Base-by-base conservation (phyloP, 345 rosid species). In the Corchorus olitorius region DNA sequence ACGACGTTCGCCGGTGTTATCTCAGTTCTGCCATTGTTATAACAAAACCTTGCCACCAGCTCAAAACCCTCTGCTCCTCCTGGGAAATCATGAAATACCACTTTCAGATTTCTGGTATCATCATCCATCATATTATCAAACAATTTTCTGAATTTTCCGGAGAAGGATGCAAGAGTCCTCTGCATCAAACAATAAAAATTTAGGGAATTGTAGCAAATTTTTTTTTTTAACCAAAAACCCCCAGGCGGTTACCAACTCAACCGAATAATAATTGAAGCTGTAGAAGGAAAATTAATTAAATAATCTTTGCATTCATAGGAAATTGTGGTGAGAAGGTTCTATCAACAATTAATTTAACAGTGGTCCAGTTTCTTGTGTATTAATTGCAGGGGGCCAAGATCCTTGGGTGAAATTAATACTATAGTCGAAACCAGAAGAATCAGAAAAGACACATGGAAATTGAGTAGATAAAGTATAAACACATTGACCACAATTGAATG, bases 21-120 rank as follows among this genome's bases (percentile, higher is more conserved):
- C 68, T 76, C 72, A 14, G 70, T 68, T 48, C 60, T 52, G 15
- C 91, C 89, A 63, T 80, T 78, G 79, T 65, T 83, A 79, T 84
- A 82, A 81, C 88, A 88, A 71, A 83, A 86, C 77, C 83, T 86
- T 50, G 86, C 75, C 41, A 88, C 22, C n/a, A 87, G 92, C 81
- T 88, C 94, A 65, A 90, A 88, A 46, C 87, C 89, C 54, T 79
- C 79, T 9, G 86, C 79, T 0, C 88, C 94, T 55, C 92, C 92
- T 0, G 87, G 92, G 63, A 88, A 88, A 65, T 82, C 85, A 2
- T 82, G 80, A 70, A 88, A 81, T 69, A 88, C 79, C 20, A 88
- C 85, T 78, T 83, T 88, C 73, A 83, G 74, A 27, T 69, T 82
- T 61, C 78, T 37, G 2, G 64, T 67, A 14, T 10, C 27, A 27